phyloP scores from a whole-genome alignment of 345 rosid genomes.

The Geranium rotundifolium region DNA sequence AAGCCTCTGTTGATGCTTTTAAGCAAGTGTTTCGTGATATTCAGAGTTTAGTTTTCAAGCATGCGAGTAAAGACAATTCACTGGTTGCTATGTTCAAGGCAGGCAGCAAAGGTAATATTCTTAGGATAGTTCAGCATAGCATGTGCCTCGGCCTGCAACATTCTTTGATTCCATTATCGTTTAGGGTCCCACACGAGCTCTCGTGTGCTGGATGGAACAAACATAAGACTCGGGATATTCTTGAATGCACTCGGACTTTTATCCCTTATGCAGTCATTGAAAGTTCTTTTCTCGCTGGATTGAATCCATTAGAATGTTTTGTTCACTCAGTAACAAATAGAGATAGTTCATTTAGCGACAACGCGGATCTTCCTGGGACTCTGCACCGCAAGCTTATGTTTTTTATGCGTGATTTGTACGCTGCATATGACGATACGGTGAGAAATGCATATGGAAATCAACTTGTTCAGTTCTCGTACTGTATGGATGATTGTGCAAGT shows the following conservation, averaged over 20 bases:
- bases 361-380: slow-evolving; percentile 94
- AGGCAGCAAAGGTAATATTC: slow-evolving; percentile 86
- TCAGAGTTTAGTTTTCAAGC: slow-evolving; percentile 51
- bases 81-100: slow-evolving; percentile 71
- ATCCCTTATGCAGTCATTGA: slow-evolving; percentile 64
- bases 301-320: slow-evolving; percentile 78
- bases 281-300: slow-evolving; percentile 60
- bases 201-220: slow-evolving; percentile 60
- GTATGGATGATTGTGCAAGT: neutral
- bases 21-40: slow-evolving; percentile 64
- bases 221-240: slow-evolving; percentile 22
- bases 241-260: slow-evolving; percentile 38
- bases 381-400: slow-evolving; percentile 71
- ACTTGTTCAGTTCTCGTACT: slow-evolving; percentile 61
- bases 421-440: slow-evolving; percentile 81
- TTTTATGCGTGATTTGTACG: slow-evolving; percentile 67
- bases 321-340: slow-evolving; percentile 82
- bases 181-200: slow-evolving; percentile 62
- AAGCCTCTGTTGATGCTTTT: slow-evolving; percentile 65
- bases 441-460: slow-evolving; percentile 74
- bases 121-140: slow-evolving; percentile 77
- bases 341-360: slow-evolving; percentile 77
- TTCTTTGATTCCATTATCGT: slow-evolving; percentile 64
- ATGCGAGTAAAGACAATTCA: slow-evolving; percentile 51
- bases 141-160: slow-evolving; percentile 84